A percentile compares a stretch with the other conserved stretches of the same genome.
These are phyloP conservation scores for Mycena polygramma DNA, from an alignment of 768 basidiomycete species.

Conservation along the genomic window DNA sequence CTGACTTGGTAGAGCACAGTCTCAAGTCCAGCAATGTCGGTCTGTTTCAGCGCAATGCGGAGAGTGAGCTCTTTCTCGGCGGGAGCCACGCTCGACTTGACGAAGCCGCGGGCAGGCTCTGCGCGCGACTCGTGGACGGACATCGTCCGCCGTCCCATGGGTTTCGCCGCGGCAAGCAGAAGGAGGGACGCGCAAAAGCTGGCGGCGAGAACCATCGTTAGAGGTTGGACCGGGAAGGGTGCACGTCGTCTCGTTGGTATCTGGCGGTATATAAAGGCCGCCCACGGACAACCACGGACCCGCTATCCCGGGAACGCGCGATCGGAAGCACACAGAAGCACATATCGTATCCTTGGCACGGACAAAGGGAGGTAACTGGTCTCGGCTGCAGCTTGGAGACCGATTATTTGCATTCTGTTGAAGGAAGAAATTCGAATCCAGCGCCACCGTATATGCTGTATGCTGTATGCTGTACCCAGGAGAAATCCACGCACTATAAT, in stretches of 20 bases:
- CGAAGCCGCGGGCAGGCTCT: conserved; percentile 8
- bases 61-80: conserved; percentile 15
- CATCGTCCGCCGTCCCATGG: conserved; percentile 21
- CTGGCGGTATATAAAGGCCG: too few species aligned
- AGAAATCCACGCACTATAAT: too few species aligned
- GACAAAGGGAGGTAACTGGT: too few species aligned
- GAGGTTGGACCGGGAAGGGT: neutral
- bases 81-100: conserved; percentile 9
- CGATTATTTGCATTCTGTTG: too few species aligned
- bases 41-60: conserved; percentile 19
- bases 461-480: too few species aligned
- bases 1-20: conserved; percentile 10
- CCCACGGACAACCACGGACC: too few species aligned
- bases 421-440: too few species aligned
- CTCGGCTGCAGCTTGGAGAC: too few species aligned
- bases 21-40: conserved; percentile 24
- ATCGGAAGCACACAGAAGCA: too few species aligned
- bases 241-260: neutral
- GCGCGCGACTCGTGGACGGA: conserved; percentile 19
- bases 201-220: conserved; percentile 14
- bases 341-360: too few species aligned
- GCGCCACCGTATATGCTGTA: too few species aligned
- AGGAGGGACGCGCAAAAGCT: conserved; percentile 18
- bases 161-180: conserved; percentile 18
- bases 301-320: too few species aligned